phyloP scores from a whole-genome alignment of 768 basidiomycete species.

The Mycena galericulata region DNA sequence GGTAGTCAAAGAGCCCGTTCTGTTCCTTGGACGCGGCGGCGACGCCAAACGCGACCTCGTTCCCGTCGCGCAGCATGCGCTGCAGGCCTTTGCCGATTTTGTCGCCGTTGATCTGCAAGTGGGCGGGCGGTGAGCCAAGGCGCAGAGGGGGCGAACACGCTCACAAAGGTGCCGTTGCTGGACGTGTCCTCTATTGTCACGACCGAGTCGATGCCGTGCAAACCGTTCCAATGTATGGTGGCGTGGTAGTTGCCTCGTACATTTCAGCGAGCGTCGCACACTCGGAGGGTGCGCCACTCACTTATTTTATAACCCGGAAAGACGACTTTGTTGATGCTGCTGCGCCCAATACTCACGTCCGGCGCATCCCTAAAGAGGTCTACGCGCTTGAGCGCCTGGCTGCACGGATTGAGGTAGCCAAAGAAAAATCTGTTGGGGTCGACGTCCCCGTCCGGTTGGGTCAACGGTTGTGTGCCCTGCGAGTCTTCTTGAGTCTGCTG shows the following conservation, averaged over 20 bases:
- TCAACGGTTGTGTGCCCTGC: background rate
- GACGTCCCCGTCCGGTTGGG: background rate
- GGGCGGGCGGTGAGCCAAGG: background rate
- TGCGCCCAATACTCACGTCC: conserved; percentile 67
- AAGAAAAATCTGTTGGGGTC: conserved; percentile 58
- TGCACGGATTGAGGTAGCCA: conserved; percentile 80
- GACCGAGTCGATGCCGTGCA: conserved; percentile 51
- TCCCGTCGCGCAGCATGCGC: conserved; percentile 78
- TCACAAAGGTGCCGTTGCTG: conserved; percentile 81
- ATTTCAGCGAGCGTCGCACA: conserved; percentile 11
- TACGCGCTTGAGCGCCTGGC: conserved; percentile 60
- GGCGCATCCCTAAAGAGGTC: conserved; percentile 70
- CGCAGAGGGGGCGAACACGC: background rate
- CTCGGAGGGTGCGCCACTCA: conserved; percentile 57
- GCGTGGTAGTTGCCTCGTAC: conserved; percentile 69
- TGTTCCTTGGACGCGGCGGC: conserved; percentile 55
- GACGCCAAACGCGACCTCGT: conserved; percentile 89
- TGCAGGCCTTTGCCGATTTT: conserved; percentile 70
- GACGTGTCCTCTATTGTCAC: conserved; percentile 68
- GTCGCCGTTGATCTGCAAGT: conserved; percentile 71
- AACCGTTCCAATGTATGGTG: conserved; percentile 69
- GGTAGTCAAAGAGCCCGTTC: conserved; percentile 74
- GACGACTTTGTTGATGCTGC: conserved; percentile 61
- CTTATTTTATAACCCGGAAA: conserved; percentile 82
- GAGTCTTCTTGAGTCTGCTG: conserved; percentile 15